These are phyloP conservation scores for Aspergillus sp. DNA, from an alignment of 2,329 filamentous ascomycete species.

Conservation along the genomic window DNA sequence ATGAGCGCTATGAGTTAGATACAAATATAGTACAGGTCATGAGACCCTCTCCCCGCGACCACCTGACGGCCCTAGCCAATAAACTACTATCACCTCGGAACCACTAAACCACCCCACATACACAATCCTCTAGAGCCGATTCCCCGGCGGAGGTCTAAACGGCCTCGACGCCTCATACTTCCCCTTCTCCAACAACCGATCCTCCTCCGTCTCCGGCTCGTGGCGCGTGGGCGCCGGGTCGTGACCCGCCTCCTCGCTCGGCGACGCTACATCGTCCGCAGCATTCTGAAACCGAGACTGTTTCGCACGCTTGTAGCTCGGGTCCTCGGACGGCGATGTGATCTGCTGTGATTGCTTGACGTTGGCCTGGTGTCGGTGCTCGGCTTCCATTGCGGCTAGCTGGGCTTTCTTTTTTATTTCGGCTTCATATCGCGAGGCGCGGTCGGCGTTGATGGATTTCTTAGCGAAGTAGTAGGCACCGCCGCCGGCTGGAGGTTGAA, in stretches of 20 bases:
- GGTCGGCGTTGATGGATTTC: constrained; percentile 88
- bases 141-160: constrained; percentile 79
- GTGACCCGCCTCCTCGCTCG: constrained; percentile 71
- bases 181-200: constrained; percentile 74
- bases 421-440: constrained; percentile 71
- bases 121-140: constrained; percentile 65
- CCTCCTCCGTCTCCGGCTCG: constrained; percentile 71
- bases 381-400: constrained; percentile 40
- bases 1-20: constrained; percentile 1
- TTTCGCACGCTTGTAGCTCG: constrained; percentile 42
- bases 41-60: background rate
- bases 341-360: constrained; percentile 18
- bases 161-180: constrained; percentile 85
- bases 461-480: constrained; percentile 97
- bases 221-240: constrained; percentile 89
- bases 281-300: constrained; percentile 34
- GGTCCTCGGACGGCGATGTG: constrained; percentile 29
- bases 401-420: constrained; percentile 63
- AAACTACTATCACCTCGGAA: background rate
- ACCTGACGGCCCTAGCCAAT: background rate
- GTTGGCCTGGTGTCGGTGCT: constrained; percentile 38
- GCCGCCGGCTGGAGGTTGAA: constrained; percentile 68
- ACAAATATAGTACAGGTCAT: constrained; percentile 16
- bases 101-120: background rate
- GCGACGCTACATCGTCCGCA: constrained; percentile 60